These are phyloP conservation scores for Cadophora luteo-olivacea DNA, from an alignment of 2,329 filamentous ascomycete genomes.

Conservation along the genomic window DNA sequence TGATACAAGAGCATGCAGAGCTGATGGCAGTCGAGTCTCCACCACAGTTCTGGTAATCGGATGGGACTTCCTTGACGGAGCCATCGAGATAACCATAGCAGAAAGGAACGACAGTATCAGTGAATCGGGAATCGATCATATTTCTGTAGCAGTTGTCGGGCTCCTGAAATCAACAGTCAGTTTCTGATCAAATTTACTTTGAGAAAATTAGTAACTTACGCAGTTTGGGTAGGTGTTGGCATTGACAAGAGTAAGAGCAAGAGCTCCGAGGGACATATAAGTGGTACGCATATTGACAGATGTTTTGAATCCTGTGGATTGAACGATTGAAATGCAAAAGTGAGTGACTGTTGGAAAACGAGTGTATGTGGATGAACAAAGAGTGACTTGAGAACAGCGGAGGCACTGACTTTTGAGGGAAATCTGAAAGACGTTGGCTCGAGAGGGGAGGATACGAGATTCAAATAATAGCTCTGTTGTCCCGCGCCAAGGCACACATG, in stretches of 20 bases:
- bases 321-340: background rate
- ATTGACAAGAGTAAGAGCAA: slow-evolving; percentile 32
- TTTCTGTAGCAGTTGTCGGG: slow-evolving; percentile 48
- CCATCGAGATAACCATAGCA: slow-evolving; percentile 46
- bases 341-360: slow-evolving; percentile 15
- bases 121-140: slow-evolving; percentile 45
- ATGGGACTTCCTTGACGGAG: slow-evolving; percentile 44
- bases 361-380: slow-evolving; percentile 17
- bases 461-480: slow-evolving; percentile 12
- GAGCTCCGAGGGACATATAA: slow-evolving; percentile 28
- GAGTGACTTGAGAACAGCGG: background rate
- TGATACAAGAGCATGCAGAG: slow-evolving; percentile 42
- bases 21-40: slow-evolving; percentile 30
- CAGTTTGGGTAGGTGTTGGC: slow-evolving; percentile 37
- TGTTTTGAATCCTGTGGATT: background rate
- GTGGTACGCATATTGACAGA: slow-evolving; percentile 30
- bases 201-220: slow-evolving; percentile 26
- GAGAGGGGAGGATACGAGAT: background rate
- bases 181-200: background rate
- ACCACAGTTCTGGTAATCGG: slow-evolving; percentile 45
- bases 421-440: background rate
- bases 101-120: slow-evolving; percentile 42
- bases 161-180: slow-evolving; percentile 27
- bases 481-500: slow-evolving; percentile 4
- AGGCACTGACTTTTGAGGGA: background rate